A percentile compares a stretch with the other conserved stretches of the same genome.
These are phyloP conservation scores for Cystobasidium onofrii DNA, from an alignment of 768 basidiomycete species.

Conservation along the genomic window DNA sequence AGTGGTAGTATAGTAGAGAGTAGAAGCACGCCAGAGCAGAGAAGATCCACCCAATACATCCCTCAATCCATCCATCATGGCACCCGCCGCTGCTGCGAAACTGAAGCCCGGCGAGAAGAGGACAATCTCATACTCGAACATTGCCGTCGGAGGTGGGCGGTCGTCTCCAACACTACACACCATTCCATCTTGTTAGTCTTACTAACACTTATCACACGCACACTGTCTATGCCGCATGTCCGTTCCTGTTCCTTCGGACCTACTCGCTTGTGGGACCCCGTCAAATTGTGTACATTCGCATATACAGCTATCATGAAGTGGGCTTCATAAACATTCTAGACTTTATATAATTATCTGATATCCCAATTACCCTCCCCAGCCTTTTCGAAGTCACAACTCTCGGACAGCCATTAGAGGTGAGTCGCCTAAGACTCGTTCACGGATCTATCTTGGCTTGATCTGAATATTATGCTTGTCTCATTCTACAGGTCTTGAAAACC, in stretches of 20 bases:
- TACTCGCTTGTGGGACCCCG: background rate
- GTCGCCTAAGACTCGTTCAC: background rate
- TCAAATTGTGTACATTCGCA: too few species aligned
- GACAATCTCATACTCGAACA: conserved; percentile 11
- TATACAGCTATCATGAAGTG: conserved; percentile 32
- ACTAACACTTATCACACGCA: too few species aligned
- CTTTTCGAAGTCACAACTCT: conserved; percentile 92
- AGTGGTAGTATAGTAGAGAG: too few species aligned
- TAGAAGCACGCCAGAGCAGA: too few species aligned
- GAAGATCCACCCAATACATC: too few species aligned
- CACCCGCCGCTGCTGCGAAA: background rate
- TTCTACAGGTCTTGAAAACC: conserved; percentile 60
- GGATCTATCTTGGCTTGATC: background rate
- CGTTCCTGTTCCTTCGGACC: too few species aligned
- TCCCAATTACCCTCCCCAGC: too few species aligned
- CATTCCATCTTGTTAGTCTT: background rate
- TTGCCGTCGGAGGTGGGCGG: conserved; percentile 20
- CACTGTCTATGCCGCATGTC: too few species aligned
- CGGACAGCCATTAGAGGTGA: conserved; percentile 91
- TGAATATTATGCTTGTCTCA: background rate
- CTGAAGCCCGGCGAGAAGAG: conserved; percentile 19
- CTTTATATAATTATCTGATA: too few species aligned
- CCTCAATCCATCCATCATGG: background rate
- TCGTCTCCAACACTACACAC: background rate
- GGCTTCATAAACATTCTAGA: too few species aligned